These are phyloP conservation scores for Solanum pimpinellifolium DNA, from an alignment of 257 asterid species.

Conservation along the genomic window DNA sequence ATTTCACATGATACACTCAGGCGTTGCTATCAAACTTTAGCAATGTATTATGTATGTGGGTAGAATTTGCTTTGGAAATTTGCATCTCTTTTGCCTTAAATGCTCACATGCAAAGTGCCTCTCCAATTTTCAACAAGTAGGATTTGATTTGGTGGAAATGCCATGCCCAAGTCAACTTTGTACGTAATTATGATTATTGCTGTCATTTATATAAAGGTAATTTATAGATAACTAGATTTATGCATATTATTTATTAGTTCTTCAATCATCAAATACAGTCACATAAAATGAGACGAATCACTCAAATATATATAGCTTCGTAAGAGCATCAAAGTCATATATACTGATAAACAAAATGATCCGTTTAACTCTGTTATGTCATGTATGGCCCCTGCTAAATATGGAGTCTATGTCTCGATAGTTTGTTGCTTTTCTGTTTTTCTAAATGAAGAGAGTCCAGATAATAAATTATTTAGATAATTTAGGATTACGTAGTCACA, in stretches of 20 bases:
- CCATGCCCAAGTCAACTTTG: not conserved
- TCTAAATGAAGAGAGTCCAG: not conserved
- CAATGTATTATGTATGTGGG: conserved; percentile 25
- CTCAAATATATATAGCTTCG: not conserved
- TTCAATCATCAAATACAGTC: not conserved
- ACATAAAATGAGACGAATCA: not conserved
- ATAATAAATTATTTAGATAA: not conserved
- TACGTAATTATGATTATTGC: not conserved
- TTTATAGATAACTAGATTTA: no score
- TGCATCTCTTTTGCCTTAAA: conserved; percentile 35
- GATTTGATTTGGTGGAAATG: not conserved
- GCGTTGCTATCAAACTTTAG: not conserved
- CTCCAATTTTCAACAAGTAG: not conserved
- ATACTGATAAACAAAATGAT: not conserved
- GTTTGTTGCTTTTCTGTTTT: not conserved
- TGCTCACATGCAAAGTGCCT: conserved; percentile 40
- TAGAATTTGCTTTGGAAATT: conserved; percentile 23
- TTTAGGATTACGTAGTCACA: conserved; percentile 13
- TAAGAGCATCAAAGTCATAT: not conserved
- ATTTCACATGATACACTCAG: not conserved
- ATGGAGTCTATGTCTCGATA: not conserved
- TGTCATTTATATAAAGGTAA: not conserved
- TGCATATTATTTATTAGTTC: not conserved
- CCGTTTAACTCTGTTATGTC: not conserved
- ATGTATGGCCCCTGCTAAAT: not conserved